Evolutionary conservation across 305 asterid genomes (phyloP), one percentile per base, ranked within the genome.

Genomic region (Solanum hybrid): DNA sequence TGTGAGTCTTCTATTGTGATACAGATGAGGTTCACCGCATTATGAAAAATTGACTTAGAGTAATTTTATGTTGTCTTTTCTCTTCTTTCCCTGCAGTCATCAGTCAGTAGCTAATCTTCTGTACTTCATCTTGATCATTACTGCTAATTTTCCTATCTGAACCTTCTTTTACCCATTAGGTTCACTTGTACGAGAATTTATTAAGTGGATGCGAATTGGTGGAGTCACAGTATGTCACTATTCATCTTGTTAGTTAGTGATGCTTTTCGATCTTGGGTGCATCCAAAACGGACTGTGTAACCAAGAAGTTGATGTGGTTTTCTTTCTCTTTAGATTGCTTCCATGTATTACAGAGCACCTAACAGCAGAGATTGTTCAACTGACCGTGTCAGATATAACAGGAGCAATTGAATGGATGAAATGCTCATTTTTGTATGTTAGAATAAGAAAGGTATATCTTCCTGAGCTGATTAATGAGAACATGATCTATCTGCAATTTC

Each of bases 351-450:
- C 98, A 27, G 99, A 97, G 94, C 99, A 97, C 95, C 94, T 97
- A 88, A 95, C 98, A 68, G 99, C 99, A 90, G 98, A 97, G 97
- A 96, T 96, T 92, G 99, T 96, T 92, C 99, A 97, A 91, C 93
- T 96, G 90, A 96, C 99, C 51, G 92, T 97, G 75, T 91, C 98
- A 86, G 99, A 96, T 90, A 97, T 97, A 92, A 94, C 98, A 78
- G 95, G 92, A 93, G 99, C 98, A 87, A 96, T 97, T 89, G 98
- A 97, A 91, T 97, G 99, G 99, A 93, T 97, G 95, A 96, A 95
- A 92, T 96, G 99, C 94, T 97, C 99, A 87, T 97, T 92, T 93
- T 93, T 97, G 94, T 96, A 93, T 88, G 98, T 97, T 93, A 94
- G 99, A 95, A 96, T 95, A 95, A 96, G 95, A 94, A 97, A 95